Evolutionary conservation across 2,329 filamentous ascomycete genomes (phyloP).

Genomic region (Zymoseptoria passerinii): DNA sequence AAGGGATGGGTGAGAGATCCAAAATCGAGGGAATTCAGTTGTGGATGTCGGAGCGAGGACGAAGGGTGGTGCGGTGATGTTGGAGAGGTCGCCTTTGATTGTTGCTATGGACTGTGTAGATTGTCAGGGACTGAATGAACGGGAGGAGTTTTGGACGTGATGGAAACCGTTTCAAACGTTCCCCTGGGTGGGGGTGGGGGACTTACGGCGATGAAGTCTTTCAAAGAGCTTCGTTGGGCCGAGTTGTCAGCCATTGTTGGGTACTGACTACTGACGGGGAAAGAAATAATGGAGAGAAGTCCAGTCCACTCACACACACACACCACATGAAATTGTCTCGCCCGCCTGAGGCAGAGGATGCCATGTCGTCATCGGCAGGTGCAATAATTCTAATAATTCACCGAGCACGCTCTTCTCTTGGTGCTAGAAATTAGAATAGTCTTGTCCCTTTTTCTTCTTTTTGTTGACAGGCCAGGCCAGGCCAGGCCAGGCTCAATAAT

Average conservation of each 20-base stretch:
- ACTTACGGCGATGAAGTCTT: conserved; percentile 26
- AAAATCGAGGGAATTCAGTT: conserved; percentile 40
- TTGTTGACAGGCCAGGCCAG: no score
- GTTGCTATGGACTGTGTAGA: conserved; percentile 34
- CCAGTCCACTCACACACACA: background rate
- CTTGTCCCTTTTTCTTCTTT: no score
- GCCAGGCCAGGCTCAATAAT: no score
- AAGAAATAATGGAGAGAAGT: no score
- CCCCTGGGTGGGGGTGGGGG: no score
- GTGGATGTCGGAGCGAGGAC: conserved; percentile 39
- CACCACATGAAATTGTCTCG: background rate
- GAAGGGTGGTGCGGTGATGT: conserved; percentile 42
- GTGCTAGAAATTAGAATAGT: no score
- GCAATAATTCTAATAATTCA: no score
- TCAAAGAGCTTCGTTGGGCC: conserved; percentile 18
- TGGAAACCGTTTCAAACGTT: no score
- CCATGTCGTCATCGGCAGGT: background rate
- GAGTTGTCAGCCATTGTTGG: conserved; percentile 15
- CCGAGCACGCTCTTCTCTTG: background rate
- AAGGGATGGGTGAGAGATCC: conserved; percentile 39
- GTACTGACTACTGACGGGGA: no score
- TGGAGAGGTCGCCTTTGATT: conserved; percentile 39
- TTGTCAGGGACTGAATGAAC: background rate
- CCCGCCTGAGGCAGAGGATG: background rate
- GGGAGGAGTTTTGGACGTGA: no score